Evolutionary conservation across 2,329 filamentous ascomycete species (phyloP).

Genomic region (Spiromastix sp.): DNA sequence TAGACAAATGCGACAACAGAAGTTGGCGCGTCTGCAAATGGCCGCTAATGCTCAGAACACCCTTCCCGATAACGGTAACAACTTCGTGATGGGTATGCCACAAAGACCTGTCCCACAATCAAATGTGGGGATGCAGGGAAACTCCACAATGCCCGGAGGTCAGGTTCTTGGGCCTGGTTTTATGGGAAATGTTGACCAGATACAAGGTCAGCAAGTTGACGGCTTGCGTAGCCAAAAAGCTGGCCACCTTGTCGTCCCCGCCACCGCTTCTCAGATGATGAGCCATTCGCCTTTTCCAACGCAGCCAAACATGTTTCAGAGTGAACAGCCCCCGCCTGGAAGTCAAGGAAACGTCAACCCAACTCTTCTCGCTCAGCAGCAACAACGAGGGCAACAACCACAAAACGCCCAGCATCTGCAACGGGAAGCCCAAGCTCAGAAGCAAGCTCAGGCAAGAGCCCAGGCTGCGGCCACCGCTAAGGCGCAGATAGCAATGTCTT

Average conservation of each 20-base stretch:
- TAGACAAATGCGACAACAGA: constrained; percentile 28
- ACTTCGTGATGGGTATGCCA: constrained; percentile 25
- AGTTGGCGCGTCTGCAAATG: constrained; percentile 22
- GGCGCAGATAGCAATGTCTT: constrained; percentile 36
- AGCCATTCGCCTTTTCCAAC: constrained; percentile 30
- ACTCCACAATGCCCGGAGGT: constrained; percentile 23
- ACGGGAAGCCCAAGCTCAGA: constrained; percentile 30
- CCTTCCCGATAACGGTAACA: constrained; percentile 19
- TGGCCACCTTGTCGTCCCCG: constrained; percentile 54
- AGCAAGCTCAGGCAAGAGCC: constrained; percentile 29
- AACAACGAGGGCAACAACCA: constrained; percentile 30
- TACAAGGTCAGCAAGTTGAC: constrained; percentile 51
- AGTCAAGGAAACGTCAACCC: constrained; percentile 28
- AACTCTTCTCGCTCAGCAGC: constrained; percentile 33
- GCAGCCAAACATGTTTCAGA: constrained; percentile 27
- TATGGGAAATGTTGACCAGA: constrained; percentile 41
- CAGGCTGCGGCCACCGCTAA: constrained; percentile 31
- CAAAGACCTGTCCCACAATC: constrained; percentile 33
- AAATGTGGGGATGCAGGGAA: constrained; percentile 30
- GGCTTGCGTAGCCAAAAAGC: constrained; percentile 51
- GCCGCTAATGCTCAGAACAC: constrained; percentile 19
- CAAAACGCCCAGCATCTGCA: constrained; percentile 33
- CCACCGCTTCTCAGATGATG: constrained; percentile 43
- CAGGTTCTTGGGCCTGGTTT: constrained; percentile 26
- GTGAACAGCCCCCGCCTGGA: constrained; percentile 25